Evolutionary conservation across 768 basidiomycete species (phyloP).

Genomic region (Cytidiella melzeri): DNA sequence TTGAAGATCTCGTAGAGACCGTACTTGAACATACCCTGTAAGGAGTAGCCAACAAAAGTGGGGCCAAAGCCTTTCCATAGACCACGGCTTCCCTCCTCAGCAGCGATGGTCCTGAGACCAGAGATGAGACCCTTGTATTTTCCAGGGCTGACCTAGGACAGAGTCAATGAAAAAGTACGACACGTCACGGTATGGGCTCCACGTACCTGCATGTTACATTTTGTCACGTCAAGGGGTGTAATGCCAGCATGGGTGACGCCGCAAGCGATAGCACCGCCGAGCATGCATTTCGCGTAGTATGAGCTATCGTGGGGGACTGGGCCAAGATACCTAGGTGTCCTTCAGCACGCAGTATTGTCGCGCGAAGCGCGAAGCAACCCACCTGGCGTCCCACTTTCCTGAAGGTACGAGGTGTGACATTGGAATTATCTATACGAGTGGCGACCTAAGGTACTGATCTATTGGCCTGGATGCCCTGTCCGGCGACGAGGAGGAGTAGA

Average conservation of each 20-base stretch:
- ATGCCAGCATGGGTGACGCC: constrained; percentile 85
- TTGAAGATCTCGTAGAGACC: constrained; percentile 98
- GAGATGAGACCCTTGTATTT: constrained; percentile 68
- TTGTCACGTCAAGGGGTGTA: constrained; percentile 83
- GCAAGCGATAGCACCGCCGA: constrained; percentile 83
- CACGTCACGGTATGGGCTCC: neutral
- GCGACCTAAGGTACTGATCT: constrained; percentile 28
- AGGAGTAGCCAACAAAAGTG: constrained; percentile 87
- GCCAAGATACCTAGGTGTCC: constrained; percentile 45
- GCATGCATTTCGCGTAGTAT: constrained; percentile 83
- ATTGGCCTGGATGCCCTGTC: constrained; percentile 29
- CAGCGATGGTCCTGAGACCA: constrained; percentile 57
- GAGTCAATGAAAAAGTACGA: constrained; percentile 1
- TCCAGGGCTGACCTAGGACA: constrained; percentile 57
- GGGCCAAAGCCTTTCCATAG: constrained; percentile 95
- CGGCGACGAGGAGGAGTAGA: constrained; percentile 21
- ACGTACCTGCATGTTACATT: constrained; percentile 87
- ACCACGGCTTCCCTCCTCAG: constrained; percentile 78
- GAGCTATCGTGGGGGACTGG: constrained; percentile 68
- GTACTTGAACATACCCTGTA: constrained; percentile 98
- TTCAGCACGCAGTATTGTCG: constrained; percentile 4
- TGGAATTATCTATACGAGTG: constrained; percentile 20
- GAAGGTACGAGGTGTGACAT: constrained; percentile 48
- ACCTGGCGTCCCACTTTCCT: constrained; percentile 77
- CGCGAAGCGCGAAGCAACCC: constrained; percentile 8